Evolutionary conservation across 164 flowering plant genomes (phyloP), one percentile per base, ranked within the genome.

Genomic region (Tetrastigma voinierianum): DNA sequence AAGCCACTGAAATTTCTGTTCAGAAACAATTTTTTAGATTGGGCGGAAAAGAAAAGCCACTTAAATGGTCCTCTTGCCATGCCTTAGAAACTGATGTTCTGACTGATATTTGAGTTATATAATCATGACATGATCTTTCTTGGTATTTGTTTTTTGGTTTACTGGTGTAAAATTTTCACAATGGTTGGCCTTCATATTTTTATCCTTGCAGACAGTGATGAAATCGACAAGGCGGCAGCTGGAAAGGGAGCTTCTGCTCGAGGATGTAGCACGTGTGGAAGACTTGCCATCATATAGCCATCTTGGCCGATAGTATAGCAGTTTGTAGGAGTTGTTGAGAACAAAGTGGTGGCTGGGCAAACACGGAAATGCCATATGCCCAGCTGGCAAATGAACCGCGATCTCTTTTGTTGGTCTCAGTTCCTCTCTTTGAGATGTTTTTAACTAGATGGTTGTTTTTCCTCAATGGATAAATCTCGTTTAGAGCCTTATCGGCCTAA

Each of bases 181-280:
- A 46, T n/a, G 45, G 64, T 11, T 46, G 5, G 5, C 21, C 44
- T 19, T 21, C 67, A 5, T 12, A 57, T 60, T 63, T n/a, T n/a
- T n/a, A n/a, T n/a, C 24, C 19, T 51, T 43, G 53, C 75, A 87
- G 96, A 64, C 85, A 46, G 96, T 90, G 63, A 87, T 87, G 91
- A 90, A 90, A 74, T 71, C 96, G 24, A 90, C 96, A 23, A 84
- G 89, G 1, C 81, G 86, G 13, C 89, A 81, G 70, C 79, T 87
- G 66, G 93, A 90, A 76, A 81, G 82, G 57, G 93, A 90, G 77
- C 81, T 87, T 63, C 70, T 87, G 66, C 74, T 74, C 61, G 96
- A 90, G 63, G 90, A 86, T 59, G 46, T 86, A 65, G 71, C 81
- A 57, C 80, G 84, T 47, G 68, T 90, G 12, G 91, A 90, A 72